phyloP scores from a whole-genome alignment of 2,329 filamentous ascomycete genomes.

The Hymenoscyphus linearis region DNA sequence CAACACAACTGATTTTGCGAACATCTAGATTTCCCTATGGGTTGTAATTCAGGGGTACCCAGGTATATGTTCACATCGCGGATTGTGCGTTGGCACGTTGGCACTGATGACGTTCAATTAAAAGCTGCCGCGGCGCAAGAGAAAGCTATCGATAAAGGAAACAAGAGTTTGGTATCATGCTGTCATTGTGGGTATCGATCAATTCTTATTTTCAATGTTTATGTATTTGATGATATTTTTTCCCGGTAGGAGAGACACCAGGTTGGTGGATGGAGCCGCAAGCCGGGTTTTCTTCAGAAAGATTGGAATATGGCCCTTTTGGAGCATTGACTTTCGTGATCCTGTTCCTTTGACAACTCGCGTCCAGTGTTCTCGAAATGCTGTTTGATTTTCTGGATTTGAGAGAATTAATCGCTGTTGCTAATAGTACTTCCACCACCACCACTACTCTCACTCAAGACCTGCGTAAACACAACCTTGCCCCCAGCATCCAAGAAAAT shows the following conservation, averaged over 20 bases:
- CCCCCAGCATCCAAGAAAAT: conserved; percentile 45
- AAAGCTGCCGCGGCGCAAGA: no score
- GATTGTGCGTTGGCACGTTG: neutral
- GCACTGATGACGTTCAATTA: neutral
- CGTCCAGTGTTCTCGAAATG: neutral
- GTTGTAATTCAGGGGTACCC: neutral
- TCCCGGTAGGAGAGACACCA: no score
- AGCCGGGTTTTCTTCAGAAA: no score
- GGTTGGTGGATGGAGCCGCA: neutral
- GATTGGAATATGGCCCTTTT: neutral
- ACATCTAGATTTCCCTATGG: neutral
- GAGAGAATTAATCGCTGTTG: neutral
- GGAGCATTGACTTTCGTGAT: neutral
- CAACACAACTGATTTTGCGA: no score
- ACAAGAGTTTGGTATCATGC: neutral
- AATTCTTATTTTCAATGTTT: neutral
- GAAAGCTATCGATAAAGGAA: no score
- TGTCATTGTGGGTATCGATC: neutral
- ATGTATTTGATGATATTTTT: neutral
- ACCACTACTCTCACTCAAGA: conserved; percentile 47
- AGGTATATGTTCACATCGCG: neutral
- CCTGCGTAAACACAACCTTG: conserved; percentile 44
- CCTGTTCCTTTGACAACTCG: neutral
- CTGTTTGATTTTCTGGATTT: neutral
- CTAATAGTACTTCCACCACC: conserved; percentile 47